Evolutionary conservation across 2,329 filamentous ascomycete species (phyloP), one percentile per base, ranked within the genome.

Genomic region (Fusarium siculi): DNA sequence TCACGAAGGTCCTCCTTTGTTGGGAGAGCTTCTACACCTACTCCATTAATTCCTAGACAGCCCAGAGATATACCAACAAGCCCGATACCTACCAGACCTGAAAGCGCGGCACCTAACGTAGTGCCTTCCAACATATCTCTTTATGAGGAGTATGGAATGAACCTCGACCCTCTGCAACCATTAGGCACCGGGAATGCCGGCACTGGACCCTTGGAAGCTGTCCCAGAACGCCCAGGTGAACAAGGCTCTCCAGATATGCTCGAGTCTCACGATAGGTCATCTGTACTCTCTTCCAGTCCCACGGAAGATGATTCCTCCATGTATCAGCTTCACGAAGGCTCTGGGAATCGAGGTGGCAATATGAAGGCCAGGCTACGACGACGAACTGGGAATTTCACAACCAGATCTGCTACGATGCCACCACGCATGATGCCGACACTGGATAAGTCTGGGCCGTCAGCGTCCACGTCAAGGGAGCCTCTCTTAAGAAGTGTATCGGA

Each of bases 241-340:
- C 25, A 28, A 23, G 43, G 56, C 25, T 52, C 47, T 30, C 34
- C 54, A 11, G 59, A 74, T 28, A n/a, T 58, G 25, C 56, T 39
- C 8, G 57, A 32, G n/a, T 32, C 37, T n/a, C 37, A 73, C 18
- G 60, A 62, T 16, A 62, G 47, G 39, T 68, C 70, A 12, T 56
- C 70, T 32, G 25, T 60, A 23, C 54, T 58, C 25, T 71, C 63
- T 32, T 61, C 63, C 30, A 65, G 63, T 19, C 63, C 73, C 30
- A 42, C 55, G 6, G 50, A 70, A 42, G 68, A 68, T 28, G 71
- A 72, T 16, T 10, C 43, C 23, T 58, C 62, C 2, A 25, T 69
- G 5, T 78, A 73, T 34, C 76, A 81, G 50, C 64, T 82, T 5
- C 79, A 81, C 39, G 81, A 81, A 55, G 81, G 81, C 19, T 78